Base-by-base conservation (phyloP, 805 yeast genomes). In the Yarrowia keelungensis region DNA sequence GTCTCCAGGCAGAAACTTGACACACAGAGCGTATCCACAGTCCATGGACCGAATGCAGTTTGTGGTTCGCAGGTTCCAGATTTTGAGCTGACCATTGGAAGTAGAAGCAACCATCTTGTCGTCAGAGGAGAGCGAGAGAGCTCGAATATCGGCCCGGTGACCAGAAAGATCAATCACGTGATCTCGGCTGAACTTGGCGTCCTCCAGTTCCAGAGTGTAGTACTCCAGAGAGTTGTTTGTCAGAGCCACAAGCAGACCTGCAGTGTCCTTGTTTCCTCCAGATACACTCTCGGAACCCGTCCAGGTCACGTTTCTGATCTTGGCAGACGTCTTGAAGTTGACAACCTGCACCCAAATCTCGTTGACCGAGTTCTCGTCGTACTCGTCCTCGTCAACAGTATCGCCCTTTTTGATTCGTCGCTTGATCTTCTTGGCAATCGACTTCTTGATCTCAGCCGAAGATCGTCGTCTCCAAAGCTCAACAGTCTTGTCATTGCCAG, bases 1-100 rank as follows among this genome's bases (percentile, higher is more conserved):
- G 68, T 97, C 97, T 71, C 98, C 98, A 0, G 98, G 98, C 68
- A 95, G 81, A 74, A 95, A 92, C 74, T 86, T 85, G 70, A 90
- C 83, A 70, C 91, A 84, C 65, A 95, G 81, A 0, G 97, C 91
- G 76, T 94, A 92, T 1, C 97, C 98, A 72, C 96, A 86, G 43
- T 89, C 93, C 75, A 95, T 90, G 0, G 97, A 89, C 75, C 99
- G 84, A 62, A 95, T 83, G 73, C 97, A 94, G 71, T 87, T 85
- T 19, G 81, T 82, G 1, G 94, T 87, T 71, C 83, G 83, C 38
- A 89, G 76, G 75, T 95, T 95, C 97, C 97, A 93, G 26, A 95
- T 83, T 75, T 95, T 95, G 71, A 95, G 79, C 72, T 86, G 85
- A 26, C 98, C 98, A 75, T 92, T 92, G 2, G 97, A 89, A 0